Percentiles rank a stretch among this genome's conserved stretches.
Conservation (phyloP, 306 rosid species). For the Cercis canadensis region DNA sequence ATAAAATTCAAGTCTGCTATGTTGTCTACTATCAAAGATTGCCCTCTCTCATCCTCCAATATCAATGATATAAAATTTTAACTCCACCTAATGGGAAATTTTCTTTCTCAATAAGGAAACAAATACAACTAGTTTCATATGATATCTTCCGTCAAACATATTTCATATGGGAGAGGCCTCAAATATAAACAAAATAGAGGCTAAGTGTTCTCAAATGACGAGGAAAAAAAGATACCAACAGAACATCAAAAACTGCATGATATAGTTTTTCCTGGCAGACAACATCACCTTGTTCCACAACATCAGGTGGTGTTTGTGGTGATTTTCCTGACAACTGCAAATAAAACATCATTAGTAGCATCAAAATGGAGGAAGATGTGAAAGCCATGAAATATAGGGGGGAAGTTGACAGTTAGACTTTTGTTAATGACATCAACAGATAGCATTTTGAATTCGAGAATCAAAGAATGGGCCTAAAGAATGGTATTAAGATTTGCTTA, state of each 20-base stretch:
- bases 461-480: slow-evolving; percentile 18
- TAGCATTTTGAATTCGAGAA: slow-evolving; percentile 20
- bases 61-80: background rate
- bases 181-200: slow-evolving; percentile 39
- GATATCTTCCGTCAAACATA: slow-evolving; percentile 34
- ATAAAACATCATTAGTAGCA: slow-evolving; percentile 30
- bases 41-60: slow-evolving; percentile 27
- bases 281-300: slow-evolving; percentile 90
- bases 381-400: slow-evolving; percentile 27
- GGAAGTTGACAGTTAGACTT: slow-evolving; percentile 22
- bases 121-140: slow-evolving; percentile 25
- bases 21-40: background rate
- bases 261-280: slow-evolving; percentile 58
- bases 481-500: slow-evolving; percentile 49
- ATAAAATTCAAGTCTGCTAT: no score
- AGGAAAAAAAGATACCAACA: slow-evolving; percentile 51
- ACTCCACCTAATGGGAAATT: background rate
- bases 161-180: slow-evolving; percentile 36
- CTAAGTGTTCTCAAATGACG: slow-evolving; percentile 35
- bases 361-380: slow-evolving; percentile 33
- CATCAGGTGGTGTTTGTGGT: slow-evolving; percentile 55
- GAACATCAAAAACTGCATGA: slow-evolving; percentile 55
- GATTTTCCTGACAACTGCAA: slow-evolving; percentile 89
- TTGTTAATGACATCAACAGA: slow-evolving; percentile 12
- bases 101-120: slow-evolving; percentile 3